These are phyloP conservation scores for Choricystis sp. DNA, from an alignment of 139 green algal genomes.

Conservation along the genomic window DNA sequence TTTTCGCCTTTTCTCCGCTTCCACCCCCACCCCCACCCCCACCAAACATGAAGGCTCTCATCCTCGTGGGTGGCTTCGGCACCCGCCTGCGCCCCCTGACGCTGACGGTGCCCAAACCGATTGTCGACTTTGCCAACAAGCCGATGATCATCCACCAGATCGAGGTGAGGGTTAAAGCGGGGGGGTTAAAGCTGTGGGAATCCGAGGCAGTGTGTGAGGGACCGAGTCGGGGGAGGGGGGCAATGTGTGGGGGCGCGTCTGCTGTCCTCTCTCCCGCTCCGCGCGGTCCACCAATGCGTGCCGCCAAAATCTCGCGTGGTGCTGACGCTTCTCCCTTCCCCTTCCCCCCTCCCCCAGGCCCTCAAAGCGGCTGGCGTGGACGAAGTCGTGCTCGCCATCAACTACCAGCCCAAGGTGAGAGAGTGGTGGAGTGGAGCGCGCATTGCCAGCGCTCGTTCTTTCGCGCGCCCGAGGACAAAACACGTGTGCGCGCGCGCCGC, in stretches of 20 bases:
- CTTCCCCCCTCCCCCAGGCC: slow-evolving; percentile 40
- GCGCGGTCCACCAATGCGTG: background rate
- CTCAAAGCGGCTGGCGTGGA: slow-evolving; percentile 73
- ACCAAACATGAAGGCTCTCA: slow-evolving; percentile 61
- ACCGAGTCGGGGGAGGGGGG: too few species aligned
- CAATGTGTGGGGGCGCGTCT: too few species aligned
- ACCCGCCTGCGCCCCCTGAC: slow-evolving; percentile 66
- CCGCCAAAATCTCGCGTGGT: background rate
- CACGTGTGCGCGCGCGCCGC: too few species aligned
- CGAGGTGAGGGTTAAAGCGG: slow-evolving; percentile 30
- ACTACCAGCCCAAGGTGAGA: slow-evolving; percentile 81
- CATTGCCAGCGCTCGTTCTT: too few species aligned
- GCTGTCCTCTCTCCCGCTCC: too few species aligned
- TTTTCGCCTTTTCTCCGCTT: too few species aligned
- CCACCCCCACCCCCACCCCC: too few species aligned
- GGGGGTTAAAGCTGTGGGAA: too few species aligned
- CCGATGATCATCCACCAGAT: slow-evolving; percentile 98
- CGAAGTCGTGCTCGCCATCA: slow-evolving; percentile 94
- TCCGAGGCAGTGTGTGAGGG: too few species aligned
- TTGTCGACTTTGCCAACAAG: slow-evolving; percentile 97
- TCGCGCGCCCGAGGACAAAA: too few species aligned
- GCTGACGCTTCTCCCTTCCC: background rate
- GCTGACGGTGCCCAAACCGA: slow-evolving; percentile 77
- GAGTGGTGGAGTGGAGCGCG: background rate
- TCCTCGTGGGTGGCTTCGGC: slow-evolving; percentile 80